These are phyloP conservation scores for Lactuca sativa DNA, from an alignment of 129 eudicot species.

Conservation along the genomic window DNA sequence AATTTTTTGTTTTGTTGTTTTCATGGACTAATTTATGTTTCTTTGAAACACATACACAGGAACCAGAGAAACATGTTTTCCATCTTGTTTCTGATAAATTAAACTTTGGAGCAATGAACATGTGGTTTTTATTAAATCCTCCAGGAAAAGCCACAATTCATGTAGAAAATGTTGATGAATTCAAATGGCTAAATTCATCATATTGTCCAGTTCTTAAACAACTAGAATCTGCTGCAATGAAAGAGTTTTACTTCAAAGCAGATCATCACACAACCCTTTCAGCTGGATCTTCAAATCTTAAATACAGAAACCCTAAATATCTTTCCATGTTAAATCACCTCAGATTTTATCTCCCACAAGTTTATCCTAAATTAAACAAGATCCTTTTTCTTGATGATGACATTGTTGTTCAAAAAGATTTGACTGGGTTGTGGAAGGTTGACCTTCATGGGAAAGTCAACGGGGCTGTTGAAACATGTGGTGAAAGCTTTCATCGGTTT, in stretches of 20 bases:
- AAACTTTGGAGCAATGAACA: constrained; percentile 94
- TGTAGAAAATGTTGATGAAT: constrained; percentile 95
- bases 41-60: constrained; percentile 50
- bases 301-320: constrained; percentile 93
- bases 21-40: constrained; percentile 25
- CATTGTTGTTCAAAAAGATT: constrained; percentile 95
- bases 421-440: constrained; percentile 89
- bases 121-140: constrained; percentile 96
- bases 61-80: constrained; percentile 93
- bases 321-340: constrained; percentile 95
- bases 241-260: constrained; percentile 90
- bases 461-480: constrained; percentile 98
- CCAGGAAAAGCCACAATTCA: constrained; percentile 94
- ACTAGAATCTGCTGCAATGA: constrained; percentile 93
- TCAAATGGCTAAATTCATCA: constrained; percentile 87
- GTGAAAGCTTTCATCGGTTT: constrained; percentile 96
- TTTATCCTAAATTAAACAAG: constrained; percentile 86
- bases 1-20: not conserved
- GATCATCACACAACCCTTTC: constrained; percentile 71
- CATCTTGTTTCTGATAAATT: constrained; percentile 89
- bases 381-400: constrained; percentile 95
- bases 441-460: constrained; percentile 91
- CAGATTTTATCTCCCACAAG: constrained; percentile 90
- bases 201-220: constrained; percentile 94
- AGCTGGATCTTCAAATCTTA: constrained; percentile 78